These are phyloP conservation scores for Pyrrhoderma noxium DNA, from an alignment of 1,284 basidiomycete genomes.

Conservation along the genomic window DNA sequence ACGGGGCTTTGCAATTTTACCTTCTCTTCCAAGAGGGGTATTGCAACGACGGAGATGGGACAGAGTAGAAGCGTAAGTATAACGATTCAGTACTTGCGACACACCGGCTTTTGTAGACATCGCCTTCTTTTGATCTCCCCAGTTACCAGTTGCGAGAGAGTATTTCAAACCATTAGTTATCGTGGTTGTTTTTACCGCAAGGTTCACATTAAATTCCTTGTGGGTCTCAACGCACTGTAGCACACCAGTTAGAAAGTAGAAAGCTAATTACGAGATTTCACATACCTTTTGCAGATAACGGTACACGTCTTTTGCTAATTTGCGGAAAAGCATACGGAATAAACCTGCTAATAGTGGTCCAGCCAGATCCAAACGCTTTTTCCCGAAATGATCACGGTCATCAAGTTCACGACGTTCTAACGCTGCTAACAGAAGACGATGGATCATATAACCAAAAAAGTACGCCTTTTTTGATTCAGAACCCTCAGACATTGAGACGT, in stretches of 20 bases:
- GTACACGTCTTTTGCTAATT: conserved; percentile 95
- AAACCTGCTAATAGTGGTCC: conserved; percentile 92
- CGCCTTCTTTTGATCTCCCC: conserved; percentile 98
- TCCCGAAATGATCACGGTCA: conserved; percentile 99
- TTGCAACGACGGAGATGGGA: conserved; percentile 98
- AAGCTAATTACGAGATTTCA: conserved; percentile 3
- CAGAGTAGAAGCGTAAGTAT: conserved; percentile 97
- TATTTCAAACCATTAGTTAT: conserved; percentile 99
- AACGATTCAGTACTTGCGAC: conserved; percentile 97
- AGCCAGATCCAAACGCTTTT: conserved; percentile 94
- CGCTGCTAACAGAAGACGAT: conserved; percentile 88
- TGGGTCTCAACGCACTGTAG: conserved; percentile 90
- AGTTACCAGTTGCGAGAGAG: conserved; percentile 97
- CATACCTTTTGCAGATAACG: conserved; percentile 91
- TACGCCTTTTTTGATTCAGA: conserved; percentile 98
- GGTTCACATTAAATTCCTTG: conserved; percentile 89
- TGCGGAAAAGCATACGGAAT: conserved; percentile 97
- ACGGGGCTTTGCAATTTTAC: conserved; percentile 98
- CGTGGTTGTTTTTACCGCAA: conserved; percentile 93
- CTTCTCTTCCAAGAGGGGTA: conserved; percentile 96
- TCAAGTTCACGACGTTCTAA: conserved; percentile 93
- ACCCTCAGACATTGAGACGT: conserved; percentile 93
- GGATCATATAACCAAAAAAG: conserved; percentile 99
- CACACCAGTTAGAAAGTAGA: background rate
- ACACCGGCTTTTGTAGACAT: conserved; percentile 98